Evolutionary conservation across 176 grass and related monocot genomes (phyloP).

Genomic region (Eleusine coracana): DNA sequence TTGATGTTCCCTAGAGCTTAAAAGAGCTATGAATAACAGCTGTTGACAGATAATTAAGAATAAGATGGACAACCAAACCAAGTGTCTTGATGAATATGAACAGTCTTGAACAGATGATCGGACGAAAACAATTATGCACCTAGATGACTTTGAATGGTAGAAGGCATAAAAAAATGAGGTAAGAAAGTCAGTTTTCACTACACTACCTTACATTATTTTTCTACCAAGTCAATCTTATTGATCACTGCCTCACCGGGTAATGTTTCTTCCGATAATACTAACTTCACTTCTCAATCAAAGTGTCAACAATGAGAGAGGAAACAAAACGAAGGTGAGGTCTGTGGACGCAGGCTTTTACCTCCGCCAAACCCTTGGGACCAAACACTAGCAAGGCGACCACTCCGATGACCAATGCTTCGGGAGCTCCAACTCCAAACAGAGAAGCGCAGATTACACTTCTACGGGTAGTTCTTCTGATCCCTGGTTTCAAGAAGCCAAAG

Average conservation of each 20-base stretch:
- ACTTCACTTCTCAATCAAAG: background rate
- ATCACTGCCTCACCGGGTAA: too few species aligned
- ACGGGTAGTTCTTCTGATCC: conserved; percentile 44
- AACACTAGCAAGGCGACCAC: conserved; percentile 94
- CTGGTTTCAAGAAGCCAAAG: conserved; percentile 42
- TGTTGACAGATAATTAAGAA: background rate
- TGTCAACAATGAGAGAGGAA: background rate
- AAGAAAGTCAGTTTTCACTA: background rate
- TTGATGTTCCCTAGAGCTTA: background rate
- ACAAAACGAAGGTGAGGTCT: background rate
- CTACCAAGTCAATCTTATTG: background rate
- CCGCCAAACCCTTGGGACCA: conserved; percentile 95
- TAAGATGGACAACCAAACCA: background rate
- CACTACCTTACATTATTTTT: background rate
- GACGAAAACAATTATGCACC: background rate
- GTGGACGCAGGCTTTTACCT: conserved; percentile 53
- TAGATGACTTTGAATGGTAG: background rate
- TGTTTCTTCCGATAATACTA: background rate
- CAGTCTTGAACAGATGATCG: background rate
- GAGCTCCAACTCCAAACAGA: conserved; percentile 95
- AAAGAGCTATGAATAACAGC: background rate
- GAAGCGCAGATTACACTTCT: conserved; percentile 72
- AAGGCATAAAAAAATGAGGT: background rate
- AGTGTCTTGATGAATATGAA: background rate
- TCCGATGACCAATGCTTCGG: conserved; percentile 92